phyloP scores from a whole-genome alignment of 2,329 filamentous ascomycete species.

The Lachnellula cervina region DNA sequence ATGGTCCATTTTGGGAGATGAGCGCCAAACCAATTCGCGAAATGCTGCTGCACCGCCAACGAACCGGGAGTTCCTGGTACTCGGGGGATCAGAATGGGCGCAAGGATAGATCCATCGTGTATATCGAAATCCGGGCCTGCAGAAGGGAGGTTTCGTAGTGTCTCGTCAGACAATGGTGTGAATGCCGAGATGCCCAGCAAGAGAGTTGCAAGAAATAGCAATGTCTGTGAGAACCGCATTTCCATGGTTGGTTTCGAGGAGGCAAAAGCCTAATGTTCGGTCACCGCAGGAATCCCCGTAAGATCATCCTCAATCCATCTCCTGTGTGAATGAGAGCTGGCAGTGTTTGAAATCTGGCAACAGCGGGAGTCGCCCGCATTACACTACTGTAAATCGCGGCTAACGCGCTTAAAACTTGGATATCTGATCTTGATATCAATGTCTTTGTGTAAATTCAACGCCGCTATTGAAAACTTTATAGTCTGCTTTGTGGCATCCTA shows the following conservation, averaged over 20 bases:
- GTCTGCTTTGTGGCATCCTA: not conserved
- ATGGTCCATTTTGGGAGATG: constrained; percentile 75
- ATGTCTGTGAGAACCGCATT: constrained; percentile 8
- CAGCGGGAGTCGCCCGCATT: not conserved
- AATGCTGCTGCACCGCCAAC: constrained; percentile 68
- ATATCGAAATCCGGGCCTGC: constrained; percentile 75
- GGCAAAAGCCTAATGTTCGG: constrained; percentile 20
- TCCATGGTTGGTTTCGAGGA: constrained; percentile 17
- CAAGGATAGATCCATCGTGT: constrained; percentile 66
- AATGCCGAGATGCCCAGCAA: constrained; percentile 22
- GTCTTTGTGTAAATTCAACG: not conserved
- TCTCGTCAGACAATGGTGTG: constrained; percentile 63
- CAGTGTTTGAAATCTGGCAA: not conserved
- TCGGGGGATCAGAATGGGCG: constrained; percentile 81
- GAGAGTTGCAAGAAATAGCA: constrained; percentile 15
- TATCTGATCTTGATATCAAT: not conserved
- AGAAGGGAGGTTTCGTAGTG: constrained; percentile 66
- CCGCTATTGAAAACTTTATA: not conserved
- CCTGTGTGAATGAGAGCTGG: not conserved
- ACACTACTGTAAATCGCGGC: not conserved
- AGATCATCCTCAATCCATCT: constrained; percentile 21
- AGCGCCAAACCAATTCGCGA: constrained; percentile 72
- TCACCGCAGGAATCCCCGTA: constrained; percentile 10
- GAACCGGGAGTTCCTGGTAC: constrained; percentile 84
- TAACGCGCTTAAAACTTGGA: not conserved